Conservation (phyloP, 2,329 filamentous ascomycete species). For the Aspergillus candidus region DNA sequence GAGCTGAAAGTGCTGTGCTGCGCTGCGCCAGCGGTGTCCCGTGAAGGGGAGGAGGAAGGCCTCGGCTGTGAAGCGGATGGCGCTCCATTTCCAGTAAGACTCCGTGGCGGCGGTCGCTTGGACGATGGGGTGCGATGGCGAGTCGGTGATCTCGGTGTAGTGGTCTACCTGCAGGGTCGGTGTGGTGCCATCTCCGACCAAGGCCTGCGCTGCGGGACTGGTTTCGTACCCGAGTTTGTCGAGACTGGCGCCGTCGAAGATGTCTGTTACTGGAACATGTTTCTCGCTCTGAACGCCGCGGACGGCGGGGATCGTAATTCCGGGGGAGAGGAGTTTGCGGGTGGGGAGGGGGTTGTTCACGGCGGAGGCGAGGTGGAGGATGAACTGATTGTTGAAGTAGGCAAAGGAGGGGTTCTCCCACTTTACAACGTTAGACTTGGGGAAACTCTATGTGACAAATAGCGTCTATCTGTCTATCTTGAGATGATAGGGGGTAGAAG, state of each 20-base stretch:
- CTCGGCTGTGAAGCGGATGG: not conserved
- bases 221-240: no score
- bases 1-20: not conserved
- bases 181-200: no score
- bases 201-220: no score
- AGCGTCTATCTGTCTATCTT: not conserved
- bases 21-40: not conserved
- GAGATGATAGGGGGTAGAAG: not conserved
- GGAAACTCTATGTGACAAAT: not conserved
- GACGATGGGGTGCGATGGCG: not conserved
- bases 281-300: not conserved
- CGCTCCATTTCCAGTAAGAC: slow-evolving; percentile 1
- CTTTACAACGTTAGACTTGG: not conserved
- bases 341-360: not conserved
- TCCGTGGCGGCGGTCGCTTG: not conserved
- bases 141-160: no score
- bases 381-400: slow-evolving; percentile 2
- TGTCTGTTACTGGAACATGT: not conserved
- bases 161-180: no score
- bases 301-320: not conserved
- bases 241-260: not conserved
- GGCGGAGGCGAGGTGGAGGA: slow-evolving; percentile 1
- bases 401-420: slow-evolving; percentile 1
- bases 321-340: not conserved
- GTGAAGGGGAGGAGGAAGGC: not conserved